A percentile compares a stretch with the other conserved stretches of the same genome.
Conservation (phyloP, 352 stramenopile species). For the Globisporangium canariense region DNA sequence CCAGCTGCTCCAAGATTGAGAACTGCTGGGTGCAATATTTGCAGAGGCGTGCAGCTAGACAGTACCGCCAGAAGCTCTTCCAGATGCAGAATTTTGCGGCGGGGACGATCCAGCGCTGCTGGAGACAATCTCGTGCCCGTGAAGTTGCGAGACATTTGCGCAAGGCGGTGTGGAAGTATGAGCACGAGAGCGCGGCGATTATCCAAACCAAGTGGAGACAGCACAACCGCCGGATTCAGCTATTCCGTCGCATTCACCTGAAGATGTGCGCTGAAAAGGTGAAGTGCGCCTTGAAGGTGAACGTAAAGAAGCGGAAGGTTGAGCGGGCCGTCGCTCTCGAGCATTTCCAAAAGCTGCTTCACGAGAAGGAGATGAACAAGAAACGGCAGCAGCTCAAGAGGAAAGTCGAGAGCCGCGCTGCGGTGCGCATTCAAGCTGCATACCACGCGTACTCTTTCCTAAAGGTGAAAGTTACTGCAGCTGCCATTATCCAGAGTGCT, state of each 20-base stretch:
- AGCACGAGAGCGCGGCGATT: slow-evolving; percentile 6
- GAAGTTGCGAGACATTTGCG: slow-evolving; percentile 6
- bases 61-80: slow-evolving; percentile 29
- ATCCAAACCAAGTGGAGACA: slow-evolving; percentile 16
- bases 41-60: slow-evolving; percentile 29
- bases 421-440: slow-evolving; percentile 15
- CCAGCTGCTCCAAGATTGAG: slow-evolving; percentile 37
- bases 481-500: slow-evolving; percentile 20
- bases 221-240: background rate
- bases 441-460: background rate
- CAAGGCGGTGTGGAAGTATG: slow-evolving; percentile 8
- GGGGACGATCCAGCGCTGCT: slow-evolving; percentile 10
- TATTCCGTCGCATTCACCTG: slow-evolving; percentile 10
- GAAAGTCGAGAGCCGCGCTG: slow-evolving; percentile 32
- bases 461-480: slow-evolving; percentile 1
- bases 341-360: slow-evolving; percentile 33
- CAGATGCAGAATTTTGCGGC: background rate
- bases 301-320: slow-evolving; percentile 14
- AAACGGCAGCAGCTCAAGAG: slow-evolving; percentile 19
- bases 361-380: slow-evolving; percentile 27
- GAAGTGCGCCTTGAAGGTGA: slow-evolving; percentile 17
- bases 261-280: slow-evolving; percentile 15
- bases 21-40: slow-evolving; percentile 34
- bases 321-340: slow-evolving; percentile 28
- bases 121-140: background rate